These are phyloP conservation scores for Taiozyma sp. DNA, from an alignment of 1,139 yeast species.

Conservation along the genomic window DNA sequence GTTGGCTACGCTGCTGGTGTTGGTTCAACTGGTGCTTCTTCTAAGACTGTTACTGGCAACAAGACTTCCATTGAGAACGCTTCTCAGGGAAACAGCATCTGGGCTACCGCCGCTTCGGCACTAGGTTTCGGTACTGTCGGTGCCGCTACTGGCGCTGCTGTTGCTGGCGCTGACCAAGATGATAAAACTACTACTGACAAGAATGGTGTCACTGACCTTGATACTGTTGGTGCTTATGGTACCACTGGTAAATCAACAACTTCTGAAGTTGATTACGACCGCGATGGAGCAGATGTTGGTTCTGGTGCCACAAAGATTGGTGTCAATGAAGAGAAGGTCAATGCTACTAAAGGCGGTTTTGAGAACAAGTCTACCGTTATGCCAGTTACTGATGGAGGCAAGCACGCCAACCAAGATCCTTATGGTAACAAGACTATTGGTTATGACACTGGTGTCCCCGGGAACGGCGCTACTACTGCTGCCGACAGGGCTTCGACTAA, in stretches of 20 bases:
- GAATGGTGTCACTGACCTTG: not conserved
- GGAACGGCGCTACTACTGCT: constrained; percentile 11
- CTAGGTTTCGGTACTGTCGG: constrained; percentile 14
- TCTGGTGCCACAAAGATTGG: constrained; percentile 16
- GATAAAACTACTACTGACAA: not conserved
- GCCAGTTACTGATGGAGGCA: constrained; percentile 12
- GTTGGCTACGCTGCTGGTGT: constrained; percentile 10
- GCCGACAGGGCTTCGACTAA: constrained; percentile 3
- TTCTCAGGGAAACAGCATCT: constrained; percentile 4
- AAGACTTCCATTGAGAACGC: not conserved
- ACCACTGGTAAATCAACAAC: not conserved
- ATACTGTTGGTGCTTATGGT: not conserved
- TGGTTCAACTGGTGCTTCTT: constrained; percentile 15
- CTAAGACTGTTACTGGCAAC: not conserved
- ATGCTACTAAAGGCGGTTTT: constrained; percentile 2
- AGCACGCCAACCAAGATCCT: constrained; percentile 7
- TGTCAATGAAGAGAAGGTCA: constrained; percentile 7
- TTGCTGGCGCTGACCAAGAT: constrained; percentile 2
- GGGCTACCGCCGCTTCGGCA: constrained; percentile 20
- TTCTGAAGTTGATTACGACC: not conserved
- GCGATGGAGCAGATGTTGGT: constrained; percentile 11
- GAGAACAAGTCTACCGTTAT: constrained; percentile 20
- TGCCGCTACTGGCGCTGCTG: not conserved
- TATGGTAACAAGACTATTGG: constrained; percentile 13
- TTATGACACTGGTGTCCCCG: constrained; percentile 17